phyloP scores from a whole-genome alignment of 352 stramenopile species.

The Globisporangium irregulare region DNA sequence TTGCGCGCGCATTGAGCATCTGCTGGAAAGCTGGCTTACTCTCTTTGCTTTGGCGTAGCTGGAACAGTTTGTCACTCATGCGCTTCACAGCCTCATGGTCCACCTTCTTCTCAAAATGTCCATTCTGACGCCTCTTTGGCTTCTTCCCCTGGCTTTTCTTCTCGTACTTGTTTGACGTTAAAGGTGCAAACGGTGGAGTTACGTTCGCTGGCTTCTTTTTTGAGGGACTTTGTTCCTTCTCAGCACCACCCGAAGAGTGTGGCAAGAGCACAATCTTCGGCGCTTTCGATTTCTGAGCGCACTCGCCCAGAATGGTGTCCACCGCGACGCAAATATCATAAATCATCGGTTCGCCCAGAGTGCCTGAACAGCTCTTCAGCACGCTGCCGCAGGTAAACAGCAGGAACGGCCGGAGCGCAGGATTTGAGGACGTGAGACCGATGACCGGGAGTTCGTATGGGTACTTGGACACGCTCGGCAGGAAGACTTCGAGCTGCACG shows the following conservation, averaged over 20 bases:
- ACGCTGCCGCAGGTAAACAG: constrained; percentile 44
- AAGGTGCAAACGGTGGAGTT: background rate
- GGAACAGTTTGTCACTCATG: constrained; percentile 44
- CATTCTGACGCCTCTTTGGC: constrained; percentile 17
- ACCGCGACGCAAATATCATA: constrained; percentile 78
- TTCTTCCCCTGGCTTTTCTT: constrained; percentile 22
- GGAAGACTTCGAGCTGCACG: constrained; percentile 53
- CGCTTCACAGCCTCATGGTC: constrained; percentile 36
- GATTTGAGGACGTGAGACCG: constrained; percentile 38
- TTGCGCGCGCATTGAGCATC: constrained; percentile 50
- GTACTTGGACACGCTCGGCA: constrained; percentile 53
- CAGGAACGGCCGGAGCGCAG: constrained; percentile 36
- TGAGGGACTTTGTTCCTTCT: background rate
- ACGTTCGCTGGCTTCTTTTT: background rate
- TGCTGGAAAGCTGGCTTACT: constrained; percentile 42
- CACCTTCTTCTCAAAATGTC: constrained; percentile 18
- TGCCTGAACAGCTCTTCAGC: constrained; percentile 45
- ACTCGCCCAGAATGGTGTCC: constrained; percentile 47
- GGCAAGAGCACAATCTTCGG: constrained; percentile 33
- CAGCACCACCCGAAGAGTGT: constrained; percentile 13
- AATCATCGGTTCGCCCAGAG: constrained; percentile 73
- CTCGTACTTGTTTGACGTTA: constrained; percentile 3
- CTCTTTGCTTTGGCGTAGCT: constrained; percentile 43
- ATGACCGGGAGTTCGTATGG: constrained; percentile 75
- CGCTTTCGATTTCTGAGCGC: constrained; percentile 22